Evolutionary conservation across 176 grass and related monocot species (phyloP).

Genomic region (Pontederia crassipes): DNA sequence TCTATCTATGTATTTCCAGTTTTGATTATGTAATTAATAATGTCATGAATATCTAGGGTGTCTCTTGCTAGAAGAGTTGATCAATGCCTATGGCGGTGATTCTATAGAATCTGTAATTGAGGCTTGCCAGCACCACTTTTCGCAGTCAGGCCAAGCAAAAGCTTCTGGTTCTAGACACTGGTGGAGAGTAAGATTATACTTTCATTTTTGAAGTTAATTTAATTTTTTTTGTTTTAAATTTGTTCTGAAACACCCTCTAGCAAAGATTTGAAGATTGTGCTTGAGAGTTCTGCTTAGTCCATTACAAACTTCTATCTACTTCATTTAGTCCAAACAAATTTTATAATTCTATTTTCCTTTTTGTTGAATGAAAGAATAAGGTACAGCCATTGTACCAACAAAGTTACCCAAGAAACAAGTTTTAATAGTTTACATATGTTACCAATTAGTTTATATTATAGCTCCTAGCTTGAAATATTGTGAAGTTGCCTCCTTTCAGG

Average conservation of each 20-base stretch:
- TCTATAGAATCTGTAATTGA: constrained; percentile 65
- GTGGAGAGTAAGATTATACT: constrained; percentile 69
- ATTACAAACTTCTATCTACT: too few species aligned
- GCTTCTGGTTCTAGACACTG: constrained; percentile 67
- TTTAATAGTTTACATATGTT: too few species aligned
- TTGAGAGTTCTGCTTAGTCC: too few species aligned
- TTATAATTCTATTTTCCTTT: too few species aligned
- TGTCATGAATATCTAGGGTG: constrained; percentile 29
- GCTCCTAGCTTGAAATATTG: too few species aligned
- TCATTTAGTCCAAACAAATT: too few species aligned
- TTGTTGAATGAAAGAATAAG: too few species aligned
- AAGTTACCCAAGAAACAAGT: too few species aligned
- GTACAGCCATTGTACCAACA: too few species aligned
- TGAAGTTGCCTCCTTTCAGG: too few species aligned
- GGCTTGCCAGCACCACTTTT: constrained; percentile 47
- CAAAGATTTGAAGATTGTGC: too few species aligned
- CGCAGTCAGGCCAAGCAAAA: constrained; percentile 67
- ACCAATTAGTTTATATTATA: too few species aligned
- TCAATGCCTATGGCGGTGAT: constrained; percentile 59
- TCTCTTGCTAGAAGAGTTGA: constrained; percentile 86
- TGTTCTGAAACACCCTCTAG: not conserved
- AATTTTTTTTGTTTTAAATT: not conserved
- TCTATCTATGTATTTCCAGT: not conserved
- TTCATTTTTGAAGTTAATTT: not conserved
- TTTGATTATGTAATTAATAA: not conserved